Base-by-base conservation (phyloP, 257 asterid species). In the Gynochthodes officinalis region DNA sequence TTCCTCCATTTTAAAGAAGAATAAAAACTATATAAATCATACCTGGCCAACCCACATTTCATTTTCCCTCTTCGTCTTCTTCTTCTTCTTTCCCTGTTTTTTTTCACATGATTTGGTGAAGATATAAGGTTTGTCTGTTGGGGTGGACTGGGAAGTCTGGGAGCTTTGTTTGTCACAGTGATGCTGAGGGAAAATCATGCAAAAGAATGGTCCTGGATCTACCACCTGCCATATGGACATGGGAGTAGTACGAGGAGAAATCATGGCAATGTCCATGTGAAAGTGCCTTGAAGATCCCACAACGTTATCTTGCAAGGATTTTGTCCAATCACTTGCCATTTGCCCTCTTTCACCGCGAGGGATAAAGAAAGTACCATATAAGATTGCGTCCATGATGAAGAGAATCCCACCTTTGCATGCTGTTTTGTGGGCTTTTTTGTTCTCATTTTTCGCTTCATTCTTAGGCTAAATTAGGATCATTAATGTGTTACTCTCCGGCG, bases 41-140 rank as follows among this genome's bases (percentile, higher is more conserved):
- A n/a, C n/a, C n/a, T n/a, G n/a, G n/a, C n/a, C n/a, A 28, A 2
- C 3, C 15, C 30, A 53, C 0, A n/a, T n/a, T n/a, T 25, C 7
- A 57, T 3, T 57, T 25, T 11, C 35, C 1, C 27, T 35, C 62
- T 9, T 16, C 62, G n/a, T n/a, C n/a, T n/a, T n/a, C n/a, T n/a
- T n/a, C n/a, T n/a, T n/a, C n/a, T n/a, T n/a, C n/a, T n/a, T n/a
- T n/a, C n/a, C n/a, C n/a, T n/a, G n/a, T n/a, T n/a, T n/a, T n/a
- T n/a, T n/a, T n/a, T n/a, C n/a, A n/a, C n/a, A n/a, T n/a, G n/a
- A n/a, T n/a, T n/a, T n/a, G n/a, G n/a, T n/a, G n/a, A n/a, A n/a
- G n/a, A n/a, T n/a, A n/a, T n/a, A n/a, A n/a, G n/a, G 10, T n/a
- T 19, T 33, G 67, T 61, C 67, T 61, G 67, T 42, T 61, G n/a